A percentile compares a stretch with the other conserved stretches of the same genome.
phyloP scores from a whole-genome alignment of 331 rosid genomes.

The Dryas integrifolia region DNA sequence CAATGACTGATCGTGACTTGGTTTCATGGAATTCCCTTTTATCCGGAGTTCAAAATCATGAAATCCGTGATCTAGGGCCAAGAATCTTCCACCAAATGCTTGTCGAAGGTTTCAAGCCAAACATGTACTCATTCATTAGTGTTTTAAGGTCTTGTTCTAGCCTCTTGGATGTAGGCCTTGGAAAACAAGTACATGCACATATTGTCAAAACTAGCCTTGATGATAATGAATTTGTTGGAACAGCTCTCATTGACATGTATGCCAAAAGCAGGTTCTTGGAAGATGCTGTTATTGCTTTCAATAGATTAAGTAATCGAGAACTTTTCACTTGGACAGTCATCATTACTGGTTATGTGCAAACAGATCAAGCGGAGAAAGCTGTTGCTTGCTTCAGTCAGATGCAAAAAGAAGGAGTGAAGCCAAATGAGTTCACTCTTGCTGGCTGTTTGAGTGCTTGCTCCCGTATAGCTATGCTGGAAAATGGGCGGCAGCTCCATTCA shows the following conservation, averaged over 20 bases:
- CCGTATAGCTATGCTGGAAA: constrained; percentile 44
- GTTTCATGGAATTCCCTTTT: constrained; percentile 56
- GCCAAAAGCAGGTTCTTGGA: constrained; percentile 46
- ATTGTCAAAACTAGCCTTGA: constrained; percentile 43
- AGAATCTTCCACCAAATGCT: constrained; percentile 43
- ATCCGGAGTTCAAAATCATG: constrained; percentile 48
- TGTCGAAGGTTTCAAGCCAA: constrained; percentile 49
- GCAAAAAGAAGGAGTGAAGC: constrained; percentile 58
- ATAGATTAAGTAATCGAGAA: constrained; percentile 38
- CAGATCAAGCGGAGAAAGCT: constrained; percentile 53
- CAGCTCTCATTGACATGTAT: constrained; percentile 61
- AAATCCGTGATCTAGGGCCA: constrained; percentile 34
- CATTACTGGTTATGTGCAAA: constrained; percentile 45
- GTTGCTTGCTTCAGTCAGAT: constrained; percentile 40
- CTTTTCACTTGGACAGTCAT: constrained; percentile 62
- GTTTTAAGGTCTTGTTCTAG: constrained; percentile 56
- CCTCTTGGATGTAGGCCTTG: constrained; percentile 43
- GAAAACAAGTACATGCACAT: constrained; percentile 60
- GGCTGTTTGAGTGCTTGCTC: constrained; percentile 66
- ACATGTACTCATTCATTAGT: constrained; percentile 50
- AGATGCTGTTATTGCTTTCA: constrained; percentile 47
- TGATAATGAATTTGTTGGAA: constrained; percentile 49
- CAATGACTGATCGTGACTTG: constrained; percentile 40
- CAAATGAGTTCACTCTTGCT: constrained; percentile 56
- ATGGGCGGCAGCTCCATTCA: constrained; percentile 61